phyloP scores from a whole-genome alignment of 305 asterid genomes.

The Fraxinus paxiana region DNA sequence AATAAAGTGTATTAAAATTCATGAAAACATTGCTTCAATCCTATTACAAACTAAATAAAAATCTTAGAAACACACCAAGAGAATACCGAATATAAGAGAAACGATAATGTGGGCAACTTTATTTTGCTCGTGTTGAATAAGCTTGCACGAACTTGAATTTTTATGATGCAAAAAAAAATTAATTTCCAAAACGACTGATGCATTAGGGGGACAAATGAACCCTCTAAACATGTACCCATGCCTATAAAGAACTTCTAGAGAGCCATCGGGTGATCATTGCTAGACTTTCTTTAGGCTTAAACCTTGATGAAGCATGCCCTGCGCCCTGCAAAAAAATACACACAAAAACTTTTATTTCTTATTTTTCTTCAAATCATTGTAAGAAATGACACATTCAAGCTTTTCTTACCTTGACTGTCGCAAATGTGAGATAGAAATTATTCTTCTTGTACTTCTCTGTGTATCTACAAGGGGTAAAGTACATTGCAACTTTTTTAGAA shows the following conservation, averaged over 20 bases:
- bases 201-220: too few species aligned
- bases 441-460: slow-evolving; percentile 8
- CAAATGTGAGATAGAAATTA: slow-evolving; percentile 14
- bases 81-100: too few species aligned
- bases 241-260: background rate
- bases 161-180: background rate
- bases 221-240: too few species aligned
- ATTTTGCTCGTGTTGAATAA: too few species aligned
- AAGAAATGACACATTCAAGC: background rate
- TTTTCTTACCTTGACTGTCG: slow-evolving; percentile 21
- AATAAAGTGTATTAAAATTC: too few species aligned
- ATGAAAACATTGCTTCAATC: too few species aligned
- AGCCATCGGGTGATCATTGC: slow-evolving; percentile 25
- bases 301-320: slow-evolving; percentile 26
- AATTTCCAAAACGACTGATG: background rate
- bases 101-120: too few species aligned
- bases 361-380: background rate
- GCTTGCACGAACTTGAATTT: background rate
- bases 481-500: background rate
- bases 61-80: too few species aligned
- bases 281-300: slow-evolving; percentile 22
- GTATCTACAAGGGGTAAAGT: slow-evolving; percentile 12
- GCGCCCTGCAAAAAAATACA: slow-evolving; percentile 21
- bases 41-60: too few species aligned
- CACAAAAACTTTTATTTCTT: background rate